Percentiles rank a stretch among this genome's conserved stretches.
phyloP scores from a whole-genome alignment of 108 stramenopile species.

The Nannochloropsis oceanica region DNA sequence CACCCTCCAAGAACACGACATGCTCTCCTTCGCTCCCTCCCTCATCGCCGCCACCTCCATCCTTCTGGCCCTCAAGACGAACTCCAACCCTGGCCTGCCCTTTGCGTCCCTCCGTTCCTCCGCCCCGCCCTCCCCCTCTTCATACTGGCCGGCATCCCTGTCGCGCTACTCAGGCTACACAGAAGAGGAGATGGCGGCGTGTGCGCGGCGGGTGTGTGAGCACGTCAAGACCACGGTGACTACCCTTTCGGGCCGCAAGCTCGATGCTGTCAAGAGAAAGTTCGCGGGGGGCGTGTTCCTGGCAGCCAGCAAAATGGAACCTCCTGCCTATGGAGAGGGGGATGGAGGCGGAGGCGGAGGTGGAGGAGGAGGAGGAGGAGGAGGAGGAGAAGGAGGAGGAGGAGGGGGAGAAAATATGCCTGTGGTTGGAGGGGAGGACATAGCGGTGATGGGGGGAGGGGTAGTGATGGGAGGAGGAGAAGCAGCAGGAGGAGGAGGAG shows the following conservation, averaged over 20 bases:
- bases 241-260: not conserved
- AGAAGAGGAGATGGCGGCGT: not conserved
- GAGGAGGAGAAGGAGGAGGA: not conserved
- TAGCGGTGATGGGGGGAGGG: not conserved
- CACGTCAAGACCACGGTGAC: not conserved
- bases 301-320: not conserved
- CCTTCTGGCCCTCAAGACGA: not conserved
- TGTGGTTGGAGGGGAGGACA: not conserved
- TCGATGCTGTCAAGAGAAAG: not conserved
- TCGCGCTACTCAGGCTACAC: not conserved
- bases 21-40: constrained; percentile 22
- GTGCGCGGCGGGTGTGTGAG: not conserved
- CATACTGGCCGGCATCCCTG: not conserved
- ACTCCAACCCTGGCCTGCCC: not conserved
- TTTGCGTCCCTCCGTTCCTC: too few species aligned
- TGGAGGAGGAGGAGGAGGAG: not conserved
- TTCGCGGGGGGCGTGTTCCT: not conserved
- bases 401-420: not conserved
- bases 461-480: not conserved
- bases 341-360: not conserved
- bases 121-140: too few species aligned
- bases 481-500: not conserved
- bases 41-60: constrained; percentile 20
- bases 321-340: not conserved
- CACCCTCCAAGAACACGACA: constrained; percentile 30